Evolutionary conservation across 1,284 basidiomycete species (phyloP).

Genomic region (Ganoderma sinense): DNA sequence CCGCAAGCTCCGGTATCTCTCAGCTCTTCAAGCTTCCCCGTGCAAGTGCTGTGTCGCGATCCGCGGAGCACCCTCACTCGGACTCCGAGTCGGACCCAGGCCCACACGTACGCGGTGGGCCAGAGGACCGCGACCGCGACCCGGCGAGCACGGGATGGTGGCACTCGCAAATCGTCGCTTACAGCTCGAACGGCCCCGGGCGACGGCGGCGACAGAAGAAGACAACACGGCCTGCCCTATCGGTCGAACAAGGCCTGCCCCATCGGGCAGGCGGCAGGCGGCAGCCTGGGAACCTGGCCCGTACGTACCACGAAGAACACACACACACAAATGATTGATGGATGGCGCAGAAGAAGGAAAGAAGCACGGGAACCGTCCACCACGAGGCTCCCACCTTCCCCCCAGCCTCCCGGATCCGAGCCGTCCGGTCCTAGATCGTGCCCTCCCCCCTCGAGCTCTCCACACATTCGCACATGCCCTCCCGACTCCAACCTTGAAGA

Average conservation of each 20-base stretch:
- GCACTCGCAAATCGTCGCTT: not conserved
- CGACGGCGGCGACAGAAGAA: not conserved
- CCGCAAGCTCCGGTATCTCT: not conserved
- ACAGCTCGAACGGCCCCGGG: too few relatives aligned
- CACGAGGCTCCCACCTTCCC: not conserved
- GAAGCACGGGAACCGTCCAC: not conserved
- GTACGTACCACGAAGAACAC: too few relatives aligned
- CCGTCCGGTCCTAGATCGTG: too few relatives aligned
- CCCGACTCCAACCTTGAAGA: too few relatives aligned
- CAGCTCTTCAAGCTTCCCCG: not conserved
- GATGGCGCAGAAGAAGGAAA: not conserved
- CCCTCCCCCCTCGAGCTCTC: too few relatives aligned
- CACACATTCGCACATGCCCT: too few relatives aligned
- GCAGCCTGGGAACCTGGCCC: too few relatives aligned
- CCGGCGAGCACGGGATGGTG: not conserved
- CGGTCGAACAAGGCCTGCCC: not conserved
- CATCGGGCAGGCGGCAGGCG: too few relatives aligned
- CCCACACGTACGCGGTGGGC: too few relatives aligned
- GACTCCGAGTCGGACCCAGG: too few relatives aligned
- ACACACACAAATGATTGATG: slow-evolving; percentile 1
- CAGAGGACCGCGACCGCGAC: not conserved
- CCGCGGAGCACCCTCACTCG: too few relatives aligned
- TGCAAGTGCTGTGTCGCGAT: too few relatives aligned
- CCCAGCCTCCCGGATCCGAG: not conserved
- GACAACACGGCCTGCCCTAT: not conserved